These are phyloP conservation scores for Cordyceps javanica DNA, from an alignment of 2,329 filamentous ascomycete genomes.

Conservation along the genomic window DNA sequence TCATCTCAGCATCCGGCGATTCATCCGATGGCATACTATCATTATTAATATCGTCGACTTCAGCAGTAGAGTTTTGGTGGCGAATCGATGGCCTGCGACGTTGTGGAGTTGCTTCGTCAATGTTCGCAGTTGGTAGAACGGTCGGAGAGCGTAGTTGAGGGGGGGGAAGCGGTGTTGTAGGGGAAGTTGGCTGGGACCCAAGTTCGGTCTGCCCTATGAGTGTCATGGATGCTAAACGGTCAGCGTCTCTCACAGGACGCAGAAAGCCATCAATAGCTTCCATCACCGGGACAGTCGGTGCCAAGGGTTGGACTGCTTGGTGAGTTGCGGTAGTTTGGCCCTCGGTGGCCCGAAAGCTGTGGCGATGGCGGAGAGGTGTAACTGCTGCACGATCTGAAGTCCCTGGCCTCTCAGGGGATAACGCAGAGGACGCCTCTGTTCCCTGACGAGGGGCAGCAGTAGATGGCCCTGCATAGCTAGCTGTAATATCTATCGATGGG, in stretches of 20 bases:
- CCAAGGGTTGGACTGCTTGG: conserved; percentile 57
- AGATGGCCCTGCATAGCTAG: conserved; percentile 34
- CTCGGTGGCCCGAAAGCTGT: conserved; percentile 47
- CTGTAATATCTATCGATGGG: conserved; percentile 55
- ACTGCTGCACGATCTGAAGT: conserved; percentile 16
- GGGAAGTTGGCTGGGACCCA: conserved; percentile 85
- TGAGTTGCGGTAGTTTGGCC: conserved; percentile 31
- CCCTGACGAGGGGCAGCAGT: conserved; percentile 22
- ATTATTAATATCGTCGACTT: conserved; percentile 77
- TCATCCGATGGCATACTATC: conserved; percentile 80
- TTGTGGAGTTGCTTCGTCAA: conserved; percentile 47
- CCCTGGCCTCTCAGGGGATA: conserved; percentile 4
- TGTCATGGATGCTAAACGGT: conserved; percentile 78
- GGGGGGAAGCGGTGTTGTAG: conserved; percentile 73
- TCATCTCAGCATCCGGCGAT: conserved; percentile 68
- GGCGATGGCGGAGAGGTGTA: conserved; percentile 38
- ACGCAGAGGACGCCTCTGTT: conserved; percentile 17
- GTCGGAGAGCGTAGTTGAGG: conserved; percentile 52
- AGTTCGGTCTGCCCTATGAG: conserved; percentile 62
- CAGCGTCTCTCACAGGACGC: conserved; percentile 72
- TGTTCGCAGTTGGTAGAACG: conserved; percentile 46
- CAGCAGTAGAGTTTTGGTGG: conserved; percentile 85
- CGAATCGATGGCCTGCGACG: conserved; percentile 77
- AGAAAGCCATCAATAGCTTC: conserved; percentile 69
- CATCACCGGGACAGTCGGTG: conserved; percentile 59